Percentiles rank a stretch among this genome's conserved stretches.
Evolutionary conservation across 352 stramenopile species (phyloP).

Genomic region (Phytopythium mirpurense): DNA sequence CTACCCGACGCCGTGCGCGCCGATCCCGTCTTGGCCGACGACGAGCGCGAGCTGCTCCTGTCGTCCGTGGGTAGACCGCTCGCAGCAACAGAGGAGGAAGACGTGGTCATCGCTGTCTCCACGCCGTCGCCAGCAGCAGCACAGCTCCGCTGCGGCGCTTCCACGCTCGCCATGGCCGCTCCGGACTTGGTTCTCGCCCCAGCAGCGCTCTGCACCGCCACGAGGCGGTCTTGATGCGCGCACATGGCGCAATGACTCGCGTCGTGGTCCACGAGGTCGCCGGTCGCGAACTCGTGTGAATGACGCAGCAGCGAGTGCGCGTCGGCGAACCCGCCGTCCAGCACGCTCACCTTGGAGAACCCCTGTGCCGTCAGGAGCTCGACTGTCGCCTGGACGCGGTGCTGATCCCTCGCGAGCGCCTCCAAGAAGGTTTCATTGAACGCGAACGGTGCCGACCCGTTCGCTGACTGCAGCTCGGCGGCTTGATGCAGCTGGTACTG

Average conservation of each 20-base stretch:
- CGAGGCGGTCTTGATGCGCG: slow-evolving; percentile 38
- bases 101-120: background rate
- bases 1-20: slow-evolving; percentile 6
- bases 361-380: slow-evolving; percentile 70
- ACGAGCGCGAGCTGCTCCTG: slow-evolving; percentile 1
- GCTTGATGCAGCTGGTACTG: slow-evolving; percentile 20
- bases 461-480: background rate
- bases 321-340: slow-evolving; percentile 67
- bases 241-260: slow-evolving; percentile 54
- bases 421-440: slow-evolving; percentile 57
- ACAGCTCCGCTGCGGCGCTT: background rate
- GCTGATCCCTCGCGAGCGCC: slow-evolving; percentile 58
- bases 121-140: background rate
- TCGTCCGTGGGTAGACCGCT: background rate
- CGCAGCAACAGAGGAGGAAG: background rate
- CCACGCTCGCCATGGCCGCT: background rate
- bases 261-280: slow-evolving; percentile 74
- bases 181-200: background rate
- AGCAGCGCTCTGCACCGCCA: background rate
- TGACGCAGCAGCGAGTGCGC: slow-evolving; percentile 46
- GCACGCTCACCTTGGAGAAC: slow-evolving; percentile 68
- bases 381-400: slow-evolving; percentile 58
- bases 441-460: slow-evolving; percentile 27
- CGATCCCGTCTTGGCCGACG: background rate
- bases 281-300: slow-evolving; percentile 48